Percentiles rank a stretch among this genome's conserved stretches.
Conservation (phyloP, 2,329 filamentous ascomycete genomes). For the Monilinia polystroma region DNA sequence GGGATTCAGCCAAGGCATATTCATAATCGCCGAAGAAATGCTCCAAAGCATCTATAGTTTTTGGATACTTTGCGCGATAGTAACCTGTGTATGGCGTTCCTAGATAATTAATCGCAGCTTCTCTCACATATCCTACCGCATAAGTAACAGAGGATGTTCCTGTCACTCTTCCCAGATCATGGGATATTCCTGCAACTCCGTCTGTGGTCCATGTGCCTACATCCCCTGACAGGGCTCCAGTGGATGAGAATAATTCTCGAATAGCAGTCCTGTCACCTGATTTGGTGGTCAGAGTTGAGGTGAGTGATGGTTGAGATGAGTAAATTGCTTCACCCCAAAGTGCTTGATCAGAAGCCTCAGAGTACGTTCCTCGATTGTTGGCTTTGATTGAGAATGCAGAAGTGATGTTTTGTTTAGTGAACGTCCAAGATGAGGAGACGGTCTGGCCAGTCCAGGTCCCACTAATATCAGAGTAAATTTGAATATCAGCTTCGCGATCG, state of each 20-base stretch:
- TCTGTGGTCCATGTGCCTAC: conserved; percentile 46
- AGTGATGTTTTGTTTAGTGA: conserved; percentile 20
- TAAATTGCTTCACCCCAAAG: conserved; percentile 25
- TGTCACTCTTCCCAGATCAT: conserved; percentile 49
- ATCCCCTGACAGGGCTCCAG: conserved; percentile 48
- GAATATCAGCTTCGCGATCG: conserved; percentile 25
- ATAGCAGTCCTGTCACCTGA: conserved; percentile 40
- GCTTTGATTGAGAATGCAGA: conserved; percentile 25
- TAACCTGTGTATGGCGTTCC: conserved; percentile 26
- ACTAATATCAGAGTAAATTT: conserved; percentile 42
- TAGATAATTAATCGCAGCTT: conserved; percentile 29
- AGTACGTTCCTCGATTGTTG: conserved; percentile 17
- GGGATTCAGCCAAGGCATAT: conserved; percentile 17
- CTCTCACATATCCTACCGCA: conserved; percentile 27
- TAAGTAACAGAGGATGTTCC: conserved; percentile 30
- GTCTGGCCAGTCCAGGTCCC: conserved; percentile 40
- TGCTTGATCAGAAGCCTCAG: conserved; percentile 23
- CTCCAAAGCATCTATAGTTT: conserved; percentile 18
- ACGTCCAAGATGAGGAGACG: conserved; percentile 23
- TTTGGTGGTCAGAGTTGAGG: conserved; percentile 21
- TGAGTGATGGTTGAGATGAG: conserved; percentile 19
- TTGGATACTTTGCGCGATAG: conserved; percentile 26
- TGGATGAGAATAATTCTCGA: conserved; percentile 46
- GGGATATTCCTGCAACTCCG: conserved; percentile 51
- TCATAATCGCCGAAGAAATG: conserved; percentile 29